Conservation (phyloP, 1,139 yeast genomes). For the Diutina ranongensis region DNA sequence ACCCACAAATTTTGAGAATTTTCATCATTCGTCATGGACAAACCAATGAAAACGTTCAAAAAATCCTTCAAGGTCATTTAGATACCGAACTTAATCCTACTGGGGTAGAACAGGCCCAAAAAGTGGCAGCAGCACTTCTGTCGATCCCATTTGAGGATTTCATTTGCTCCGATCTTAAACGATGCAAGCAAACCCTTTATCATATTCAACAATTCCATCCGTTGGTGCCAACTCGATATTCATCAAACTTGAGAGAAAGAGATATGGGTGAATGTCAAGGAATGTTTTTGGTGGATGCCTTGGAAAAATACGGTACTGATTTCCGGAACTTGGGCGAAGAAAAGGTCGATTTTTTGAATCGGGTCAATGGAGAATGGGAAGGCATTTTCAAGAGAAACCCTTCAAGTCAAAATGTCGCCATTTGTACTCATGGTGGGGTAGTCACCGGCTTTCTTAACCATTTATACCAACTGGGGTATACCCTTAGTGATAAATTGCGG, state of each 20-base stretch:
- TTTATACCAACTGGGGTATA: slow-evolving; percentile 27
- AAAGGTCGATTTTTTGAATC: slow-evolving; percentile 27
- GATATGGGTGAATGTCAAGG: slow-evolving; percentile 76
- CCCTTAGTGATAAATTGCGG: slow-evolving; percentile 24
- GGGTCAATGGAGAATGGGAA: slow-evolving; percentile 43
- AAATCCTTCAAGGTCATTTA: slow-evolving; percentile 65
- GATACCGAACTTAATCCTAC: slow-evolving; percentile 48
- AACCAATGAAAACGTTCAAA: slow-evolving; percentile 55
- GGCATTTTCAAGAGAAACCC: slow-evolving; percentile 23
- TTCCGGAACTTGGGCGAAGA: slow-evolving; percentile 35
- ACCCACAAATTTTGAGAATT: slow-evolving; percentile 33
- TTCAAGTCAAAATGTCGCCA: slow-evolving; percentile 35
- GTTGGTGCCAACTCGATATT: slow-evolving; percentile 5
- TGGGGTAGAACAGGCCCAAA: slow-evolving; percentile 46
- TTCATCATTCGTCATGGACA: slow-evolving; percentile 73
- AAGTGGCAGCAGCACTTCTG: slow-evolving; percentile 32
- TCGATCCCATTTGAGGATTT: slow-evolving; percentile 37
- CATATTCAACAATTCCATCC: slow-evolving; percentile 22
- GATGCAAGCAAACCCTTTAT: slow-evolving; percentile 48
- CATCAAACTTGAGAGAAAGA: slow-evolving; percentile 53
- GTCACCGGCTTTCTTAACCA: slow-evolving; percentile 49
- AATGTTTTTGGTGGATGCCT: slow-evolving; percentile 57
- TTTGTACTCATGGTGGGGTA: slow-evolving; percentile 85
- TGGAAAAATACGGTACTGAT: slow-evolving; percentile 25
- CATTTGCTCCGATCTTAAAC: slow-evolving; percentile 45